Conservation (phyloP, 371 early-diverging fungal genomes). For the Thermomucor indicae-seudaticae region DNA sequence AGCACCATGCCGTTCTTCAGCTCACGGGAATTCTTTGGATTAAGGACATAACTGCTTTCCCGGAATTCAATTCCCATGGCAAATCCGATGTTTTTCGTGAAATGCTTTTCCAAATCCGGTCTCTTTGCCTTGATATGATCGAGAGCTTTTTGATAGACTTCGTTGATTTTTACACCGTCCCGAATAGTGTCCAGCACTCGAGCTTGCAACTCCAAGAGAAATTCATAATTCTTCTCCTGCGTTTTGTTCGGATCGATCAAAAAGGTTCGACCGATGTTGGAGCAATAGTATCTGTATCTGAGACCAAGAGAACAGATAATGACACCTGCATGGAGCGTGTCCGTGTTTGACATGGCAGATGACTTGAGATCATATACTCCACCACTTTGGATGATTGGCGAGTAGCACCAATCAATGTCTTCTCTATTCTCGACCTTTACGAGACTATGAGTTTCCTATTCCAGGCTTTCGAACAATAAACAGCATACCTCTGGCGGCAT, state of each 20-base stretch:
- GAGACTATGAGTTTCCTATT: neutral
- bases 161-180: conserved; percentile 75
- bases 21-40: conserved; percentile 61
- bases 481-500: conserved; percentile 65
- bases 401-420: conserved; percentile 88
- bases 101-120: conserved; percentile 81
- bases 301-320: conserved; percentile 91
- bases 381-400: conserved; percentile 96
- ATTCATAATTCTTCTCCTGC: conserved; percentile 90
- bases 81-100: conserved; percentile 88
- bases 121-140: conserved; percentile 69
- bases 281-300: conserved; percentile 92
- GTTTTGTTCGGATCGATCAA: conserved; percentile 87
- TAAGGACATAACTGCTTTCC: conserved; percentile 76
- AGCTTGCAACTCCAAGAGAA: conserved; percentile 80
- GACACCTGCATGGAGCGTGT: conserved; percentile 78
- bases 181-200: conserved; percentile 66
- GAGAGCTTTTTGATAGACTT: conserved; percentile 71
- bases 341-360: conserved; percentile 72
- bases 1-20: conserved; percentile 84
- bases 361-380: conserved; percentile 88
- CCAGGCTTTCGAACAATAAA: neutral
- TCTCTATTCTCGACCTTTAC: conserved; percentile 27
- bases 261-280: conserved; percentile 91
- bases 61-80: conserved; percentile 95